A percentile compares a stretch with the other conserved stretches of the same genome.
These are phyloP conservation scores for Solidago caesia DNA, from an alignment of 129 eudicot species.

Conservation along the genomic window DNA sequence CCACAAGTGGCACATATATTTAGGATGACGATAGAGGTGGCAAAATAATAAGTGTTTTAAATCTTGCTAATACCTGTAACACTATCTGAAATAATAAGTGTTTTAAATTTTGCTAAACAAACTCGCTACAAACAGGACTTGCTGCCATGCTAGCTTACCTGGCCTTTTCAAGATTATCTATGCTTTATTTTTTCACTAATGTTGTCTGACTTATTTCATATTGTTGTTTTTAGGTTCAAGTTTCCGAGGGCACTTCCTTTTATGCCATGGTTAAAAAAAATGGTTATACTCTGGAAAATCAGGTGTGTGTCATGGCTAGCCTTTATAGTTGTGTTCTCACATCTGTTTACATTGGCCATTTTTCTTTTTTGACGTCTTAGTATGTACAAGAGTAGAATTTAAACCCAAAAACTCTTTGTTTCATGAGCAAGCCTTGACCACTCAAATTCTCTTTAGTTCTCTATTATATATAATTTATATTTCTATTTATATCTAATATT, in stretches of 20 bases:
- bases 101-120: too few species aligned
- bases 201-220: background rate
- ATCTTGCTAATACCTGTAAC: too few species aligned
- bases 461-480: constrained; percentile 10
- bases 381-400: too few species aligned
- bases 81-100: too few species aligned
- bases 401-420: too few species aligned
- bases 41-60: too few species aligned
- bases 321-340: constrained; percentile 6
- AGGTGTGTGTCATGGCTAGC: constrained; percentile 36
- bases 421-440: too few species aligned
- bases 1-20: too few species aligned
- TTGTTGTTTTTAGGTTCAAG: constrained; percentile 44
- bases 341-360: background rate
- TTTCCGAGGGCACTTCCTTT: constrained; percentile 54
- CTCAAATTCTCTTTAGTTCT: too few species aligned
- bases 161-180: background rate
- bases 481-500: background rate
- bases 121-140: too few species aligned
- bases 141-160: background rate
- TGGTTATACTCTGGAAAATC: constrained; percentile 54
- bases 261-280: constrained; percentile 82
- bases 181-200: background rate
- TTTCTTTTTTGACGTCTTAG: too few species aligned
- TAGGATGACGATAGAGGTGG: too few species aligned